Base-by-base conservation (phyloP, 192 early-diverging fungal species). In the Coemansia javaensis region DNA sequence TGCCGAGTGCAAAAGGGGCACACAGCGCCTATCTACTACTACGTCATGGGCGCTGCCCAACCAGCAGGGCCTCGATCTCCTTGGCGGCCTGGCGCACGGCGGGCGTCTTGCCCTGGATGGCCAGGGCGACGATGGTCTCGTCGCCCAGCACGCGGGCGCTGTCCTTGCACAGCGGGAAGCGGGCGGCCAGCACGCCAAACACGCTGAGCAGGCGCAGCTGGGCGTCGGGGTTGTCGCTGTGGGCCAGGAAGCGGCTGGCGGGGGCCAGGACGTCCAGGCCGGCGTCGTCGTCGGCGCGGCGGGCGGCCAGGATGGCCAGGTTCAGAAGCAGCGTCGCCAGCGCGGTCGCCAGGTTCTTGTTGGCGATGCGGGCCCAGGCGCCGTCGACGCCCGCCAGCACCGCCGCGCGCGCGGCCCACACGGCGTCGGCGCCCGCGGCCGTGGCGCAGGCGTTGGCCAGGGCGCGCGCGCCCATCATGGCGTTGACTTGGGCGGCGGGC, bases 391-490 rank as follows among this genome's bases (percentile, higher is more conserved):
- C 46, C n/a, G 50, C 28, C 13, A 74, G 41, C n/a, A 74, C 47
- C 9, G 7, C 18, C 27, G 45, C 52, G 15, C 62, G 64, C 35
- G 48, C 38, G 10, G 53, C 47, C 73, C 68, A 78, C 14, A 76
- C 39, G 11, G 55, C 25, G 9, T 49, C 53, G 13, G 23, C 40
- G 8, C 85, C 85, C 22, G 59, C 53, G 0, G 55, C 48, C 2
- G 70, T 77, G 23, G 77, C 79, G 47, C 88, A 90, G n/a, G 81
- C 57, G 48, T 95, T 95, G 36, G 78, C 77, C 8, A 90, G 50
- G 4, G 76, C 70, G 27, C 92, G 83, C 10, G 83, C 48, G 7
- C 77, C 76, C 75, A 95, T 65, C 89, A 91, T 91, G 20, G 80
- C 59, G 47, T 89, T 90, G 23, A 86, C 83, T 36, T 90, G 84